Evolutionary conservation across 768 basidiomycete genomes (phyloP), one percentile per base, ranked within the genome.

Genomic region (Tricholoma bakamatsutake): DNA sequence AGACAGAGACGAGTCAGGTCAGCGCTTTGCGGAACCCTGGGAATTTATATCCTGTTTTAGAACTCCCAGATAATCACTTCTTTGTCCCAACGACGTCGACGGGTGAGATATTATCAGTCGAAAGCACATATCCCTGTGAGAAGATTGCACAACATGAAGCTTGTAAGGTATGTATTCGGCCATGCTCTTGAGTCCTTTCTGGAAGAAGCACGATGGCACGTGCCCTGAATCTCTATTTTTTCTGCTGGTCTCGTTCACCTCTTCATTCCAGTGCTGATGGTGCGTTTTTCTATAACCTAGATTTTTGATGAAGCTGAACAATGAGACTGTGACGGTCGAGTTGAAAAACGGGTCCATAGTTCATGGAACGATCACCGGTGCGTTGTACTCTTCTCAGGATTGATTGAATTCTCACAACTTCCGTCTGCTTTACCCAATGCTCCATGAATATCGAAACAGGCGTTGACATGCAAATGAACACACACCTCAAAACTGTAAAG

Each of bases 401-500:
- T 24, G 57, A 47, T 49, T 17, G n/a, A 46, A 50, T 27, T 46
- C 56, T 57, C 42, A 59, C 43, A 18, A 31, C 5, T 48, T 11
- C 13, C 35, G 27, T 43, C 42, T 35, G 9, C 34, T 3, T 35
- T 10, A 35, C 52, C 5, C 49, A 28, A 48, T n/a, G n/a, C n/a
- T n/a, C n/a, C n/a, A n/a, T n/a, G n/a, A 13, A 55, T 43, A 28
- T 39, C 49, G 2, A 54, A 45, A 13, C 70, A 98, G 96, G 94
- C 56, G 97, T 99, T 50, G 96, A 99, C 73, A 94, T 96, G 81
- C 93, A 96, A 67, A 99, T 99, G 96, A 98, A 98, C 76, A 98
- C 96, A 2, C 90, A 98, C 64, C 80, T 99, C 52, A 99, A 99
- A 78, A 92, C 93, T 48, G 91, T 99, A 61, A 98, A 97, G 75